Evolutionary conservation across 1,284 basidiomycete genomes (phyloP).

Genomic region (Cryptococcus sp.): DNA sequence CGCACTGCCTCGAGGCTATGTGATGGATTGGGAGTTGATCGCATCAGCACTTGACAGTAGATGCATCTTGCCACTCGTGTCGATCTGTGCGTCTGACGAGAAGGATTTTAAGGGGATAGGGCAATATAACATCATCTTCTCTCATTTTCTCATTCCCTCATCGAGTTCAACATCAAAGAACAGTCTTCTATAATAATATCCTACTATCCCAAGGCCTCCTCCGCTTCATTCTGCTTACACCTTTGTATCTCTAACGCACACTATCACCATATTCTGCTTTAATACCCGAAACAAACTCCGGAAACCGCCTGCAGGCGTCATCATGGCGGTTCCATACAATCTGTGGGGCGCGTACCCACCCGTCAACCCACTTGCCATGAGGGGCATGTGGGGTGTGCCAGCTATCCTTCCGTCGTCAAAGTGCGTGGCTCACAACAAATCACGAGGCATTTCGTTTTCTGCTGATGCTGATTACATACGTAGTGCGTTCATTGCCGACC

Average conservation of each 20-base stretch:
- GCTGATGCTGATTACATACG: neutral
- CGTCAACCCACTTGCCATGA: neutral
- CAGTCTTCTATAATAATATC: too few relatives aligned
- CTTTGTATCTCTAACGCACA: neutral
- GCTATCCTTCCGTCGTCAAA: conserved; percentile 13
- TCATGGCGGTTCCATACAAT: conserved; percentile 11
- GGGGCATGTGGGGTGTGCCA: conserved; percentile 11
- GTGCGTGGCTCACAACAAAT: conserved; percentile 7
- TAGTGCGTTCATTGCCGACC: conserved; percentile 24
- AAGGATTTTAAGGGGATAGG: conserved; percentile 9
- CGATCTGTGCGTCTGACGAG: conserved; percentile 4
- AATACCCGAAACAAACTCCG: conserved; percentile 11
- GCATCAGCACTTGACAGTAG: too few relatives aligned
- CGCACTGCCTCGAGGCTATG: too few relatives aligned
- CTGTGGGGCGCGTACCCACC: conserved; percentile 6
- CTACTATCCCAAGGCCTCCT: too few relatives aligned
- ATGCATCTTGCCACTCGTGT: too few relatives aligned
- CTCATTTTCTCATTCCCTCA: neutral
- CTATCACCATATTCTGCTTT: conserved; percentile 1
- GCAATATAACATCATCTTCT: conserved; percentile 4
- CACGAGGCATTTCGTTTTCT: neutral
- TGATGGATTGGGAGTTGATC: too few relatives aligned
- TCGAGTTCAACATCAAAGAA: neutral
- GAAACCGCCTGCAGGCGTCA: conserved; percentile 2
- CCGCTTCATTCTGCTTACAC: neutral